phyloP scores from a whole-genome alignment of 2,329 filamentous ascomycete genomes.

The Talaromyces sp. region DNA sequence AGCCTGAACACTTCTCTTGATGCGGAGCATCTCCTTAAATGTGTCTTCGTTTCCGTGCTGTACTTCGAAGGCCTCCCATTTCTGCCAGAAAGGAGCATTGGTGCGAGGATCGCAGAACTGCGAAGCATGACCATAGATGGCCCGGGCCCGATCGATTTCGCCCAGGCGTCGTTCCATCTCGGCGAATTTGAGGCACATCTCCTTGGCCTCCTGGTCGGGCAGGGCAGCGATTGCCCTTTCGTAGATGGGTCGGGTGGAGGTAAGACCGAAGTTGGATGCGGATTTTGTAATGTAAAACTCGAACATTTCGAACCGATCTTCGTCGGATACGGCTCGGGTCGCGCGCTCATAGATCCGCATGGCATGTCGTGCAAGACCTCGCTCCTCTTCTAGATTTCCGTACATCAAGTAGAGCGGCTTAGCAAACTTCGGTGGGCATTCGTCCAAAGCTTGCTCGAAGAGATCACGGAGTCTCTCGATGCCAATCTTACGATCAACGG shows the following conservation, averaged over 20 bases:
- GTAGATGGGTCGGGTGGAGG: conserved; percentile 93
- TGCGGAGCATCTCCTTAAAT: conserved; percentile 97
- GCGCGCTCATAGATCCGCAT: conserved; percentile 99
- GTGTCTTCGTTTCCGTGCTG: conserved; percentile 99
- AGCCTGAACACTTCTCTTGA: conserved; percentile 95
- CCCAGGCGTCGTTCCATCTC: conserved; percentile 92
- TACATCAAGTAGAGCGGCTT: conserved; percentile 98
- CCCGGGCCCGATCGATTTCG: conserved; percentile 90
- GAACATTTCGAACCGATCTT: conserved; percentile 96
- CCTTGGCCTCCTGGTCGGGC: conserved; percentile 87
- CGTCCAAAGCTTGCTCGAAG: conserved; percentile 95
- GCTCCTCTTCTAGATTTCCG: conserved; percentile 92
- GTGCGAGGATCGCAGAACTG: conserved; percentile 97
- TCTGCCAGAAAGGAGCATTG: conserved; percentile 87
- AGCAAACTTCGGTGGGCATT: conserved; percentile 91
- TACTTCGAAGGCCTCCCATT: conserved; percentile 97
- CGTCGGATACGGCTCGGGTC: conserved; percentile 89
- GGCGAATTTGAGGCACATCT: conserved; percentile 98
- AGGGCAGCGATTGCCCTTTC: conserved; percentile 93
- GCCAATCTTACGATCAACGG: conserved; percentile 91
- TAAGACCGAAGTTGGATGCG: conserved; percentile 94
- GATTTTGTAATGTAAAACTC: conserved; percentile 99
- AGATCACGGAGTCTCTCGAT: conserved; percentile 93
- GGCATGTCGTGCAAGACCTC: conserved; percentile 89
- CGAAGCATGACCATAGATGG: conserved; percentile 94